Evolutionary conservation across 1,284 basidiomycete species (phyloP).

Genomic region (Apiotrichum laibachii): DNA sequence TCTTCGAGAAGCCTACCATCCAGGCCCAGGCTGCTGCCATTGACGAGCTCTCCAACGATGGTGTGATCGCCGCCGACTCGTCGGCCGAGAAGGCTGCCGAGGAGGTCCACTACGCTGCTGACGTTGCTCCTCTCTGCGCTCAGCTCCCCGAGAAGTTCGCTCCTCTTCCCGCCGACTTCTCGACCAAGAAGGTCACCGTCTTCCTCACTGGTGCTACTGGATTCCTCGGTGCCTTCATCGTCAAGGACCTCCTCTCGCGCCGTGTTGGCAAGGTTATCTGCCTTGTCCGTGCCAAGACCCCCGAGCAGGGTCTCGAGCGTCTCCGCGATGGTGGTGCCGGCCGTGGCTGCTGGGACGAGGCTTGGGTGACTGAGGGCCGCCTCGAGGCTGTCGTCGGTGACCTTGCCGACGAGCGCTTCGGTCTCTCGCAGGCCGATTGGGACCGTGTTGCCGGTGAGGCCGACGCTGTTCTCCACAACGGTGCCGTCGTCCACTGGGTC

Average conservation of each 20-base stretch:
- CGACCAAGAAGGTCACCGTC: conserved; percentile 63
- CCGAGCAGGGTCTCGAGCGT: conserved; percentile 66
- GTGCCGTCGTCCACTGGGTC: conserved; percentile 98
- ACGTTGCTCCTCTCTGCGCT: conserved; percentile 66
- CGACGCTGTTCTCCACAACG: conserved; percentile 90
- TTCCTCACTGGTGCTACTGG: conserved; percentile 98
- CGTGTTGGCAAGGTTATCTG: conserved; percentile 85
- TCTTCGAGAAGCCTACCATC: conserved; percentile 91
- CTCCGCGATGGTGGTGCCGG: conserved; percentile 74
- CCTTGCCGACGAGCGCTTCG: conserved; percentile 72
- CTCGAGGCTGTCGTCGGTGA: conserved; percentile 89
- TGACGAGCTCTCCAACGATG: conserved; percentile 72
- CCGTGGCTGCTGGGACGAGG: conserved; percentile 87
- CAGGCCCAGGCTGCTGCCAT: conserved; percentile 74
- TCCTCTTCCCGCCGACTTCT: conserved; percentile 58
- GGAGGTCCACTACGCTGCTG: conserved; percentile 65
- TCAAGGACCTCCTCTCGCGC: conserved; percentile 71
- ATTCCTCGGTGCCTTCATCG: conserved; percentile 91
- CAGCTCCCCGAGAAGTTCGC: conserved; percentile 64
- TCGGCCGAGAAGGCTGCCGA: conserved; percentile 6
- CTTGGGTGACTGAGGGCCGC: conserved; percentile 69
- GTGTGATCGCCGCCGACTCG: conserved; percentile 67
- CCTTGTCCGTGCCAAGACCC: conserved; percentile 73
- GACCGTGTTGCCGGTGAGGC: conserved; percentile 66
- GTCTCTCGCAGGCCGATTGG: conserved; percentile 69